Evolutionary conservation across 179 eudicot genomes (phyloP).

Genomic region (Carnegiea gigantea): DNA sequence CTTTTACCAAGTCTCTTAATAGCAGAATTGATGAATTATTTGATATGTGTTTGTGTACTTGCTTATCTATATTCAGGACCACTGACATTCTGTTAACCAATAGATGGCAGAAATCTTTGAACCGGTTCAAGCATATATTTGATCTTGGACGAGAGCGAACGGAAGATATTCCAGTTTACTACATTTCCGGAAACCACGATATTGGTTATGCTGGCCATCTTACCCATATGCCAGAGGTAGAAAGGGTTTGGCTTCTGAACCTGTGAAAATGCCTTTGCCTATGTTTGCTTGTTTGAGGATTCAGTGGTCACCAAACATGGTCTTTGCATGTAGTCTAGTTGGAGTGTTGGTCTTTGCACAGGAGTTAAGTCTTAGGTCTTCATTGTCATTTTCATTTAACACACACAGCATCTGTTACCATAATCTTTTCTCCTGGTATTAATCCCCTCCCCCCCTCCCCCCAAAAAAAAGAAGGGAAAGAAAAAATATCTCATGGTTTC

Average conservation of each 20-base stretch:
- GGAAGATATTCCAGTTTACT: conserved; percentile 48
- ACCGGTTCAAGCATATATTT: conserved; percentile 85
- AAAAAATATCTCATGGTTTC: too few relatives aligned
- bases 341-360: background rate
- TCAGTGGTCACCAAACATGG: background rate
- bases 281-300: conserved; percentile 2
- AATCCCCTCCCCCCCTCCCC: too few relatives aligned
- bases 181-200: conserved; percentile 91
- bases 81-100: conserved; percentile 30
- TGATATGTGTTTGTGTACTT: background rate
- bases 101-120: conserved; percentile 94
- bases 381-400: background rate
- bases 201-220: conserved; percentile 69
- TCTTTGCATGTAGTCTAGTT: background rate
- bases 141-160: conserved; percentile 51
- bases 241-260: background rate
- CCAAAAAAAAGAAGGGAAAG: too few relatives aligned
- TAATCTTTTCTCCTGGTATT: background rate
- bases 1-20: background rate
- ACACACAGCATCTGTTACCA: background rate
- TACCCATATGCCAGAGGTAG: conserved; percentile 64
- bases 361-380: background rate
- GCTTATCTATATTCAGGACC: background rate
- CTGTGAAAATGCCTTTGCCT: background rate
- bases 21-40: conserved; percentile 6